These are phyloP conservation scores for Metschnikowia borealis DNA, from an alignment of 805 yeast species.

Conservation along the genomic window DNA sequence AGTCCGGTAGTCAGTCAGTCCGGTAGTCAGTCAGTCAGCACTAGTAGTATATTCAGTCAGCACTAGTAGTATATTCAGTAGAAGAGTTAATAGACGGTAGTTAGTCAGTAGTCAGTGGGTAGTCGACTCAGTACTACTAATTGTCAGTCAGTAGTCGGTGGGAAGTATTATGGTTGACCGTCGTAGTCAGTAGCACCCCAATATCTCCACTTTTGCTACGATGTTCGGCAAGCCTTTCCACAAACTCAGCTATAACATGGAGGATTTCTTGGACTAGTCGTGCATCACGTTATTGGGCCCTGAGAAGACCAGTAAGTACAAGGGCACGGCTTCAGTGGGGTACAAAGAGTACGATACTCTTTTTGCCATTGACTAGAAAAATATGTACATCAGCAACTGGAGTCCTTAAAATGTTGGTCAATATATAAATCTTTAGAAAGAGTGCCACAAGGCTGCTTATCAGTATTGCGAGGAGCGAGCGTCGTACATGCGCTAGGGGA, in stretches of 20 bases:
- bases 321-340: conserved; percentile 75
- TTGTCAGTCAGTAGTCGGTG: too few relatives aligned
- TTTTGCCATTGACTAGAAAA: conserved; percentile 22
- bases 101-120: too few relatives aligned
- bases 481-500: background rate
- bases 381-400: conserved; percentile 16
- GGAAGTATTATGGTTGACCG: too few relatives aligned
- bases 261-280: conserved; percentile 91
- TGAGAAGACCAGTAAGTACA: conserved; percentile 60
- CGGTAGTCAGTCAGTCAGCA: too few relatives aligned
- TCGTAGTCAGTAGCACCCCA: conserved; percentile 79
- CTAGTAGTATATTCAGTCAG: too few relatives aligned
- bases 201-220: conserved; percentile 86
- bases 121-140: too few relatives aligned
- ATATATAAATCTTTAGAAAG: too few relatives aligned
- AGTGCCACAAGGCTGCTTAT: background rate
- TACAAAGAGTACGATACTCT: conserved; percentile 50
- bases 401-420: conserved; percentile 3
- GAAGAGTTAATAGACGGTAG: too few relatives aligned
- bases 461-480: background rate
- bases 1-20: too few relatives aligned
- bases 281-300: conserved; percentile 62
- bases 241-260: conserved; percentile 82
- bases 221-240: conserved; percentile 86
- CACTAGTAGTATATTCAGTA: too few relatives aligned